These are phyloP conservation scores for Hypoxylon trugodes DNA, from an alignment of 495 filamentous ascomycete species.

Conservation along the genomic window DNA sequence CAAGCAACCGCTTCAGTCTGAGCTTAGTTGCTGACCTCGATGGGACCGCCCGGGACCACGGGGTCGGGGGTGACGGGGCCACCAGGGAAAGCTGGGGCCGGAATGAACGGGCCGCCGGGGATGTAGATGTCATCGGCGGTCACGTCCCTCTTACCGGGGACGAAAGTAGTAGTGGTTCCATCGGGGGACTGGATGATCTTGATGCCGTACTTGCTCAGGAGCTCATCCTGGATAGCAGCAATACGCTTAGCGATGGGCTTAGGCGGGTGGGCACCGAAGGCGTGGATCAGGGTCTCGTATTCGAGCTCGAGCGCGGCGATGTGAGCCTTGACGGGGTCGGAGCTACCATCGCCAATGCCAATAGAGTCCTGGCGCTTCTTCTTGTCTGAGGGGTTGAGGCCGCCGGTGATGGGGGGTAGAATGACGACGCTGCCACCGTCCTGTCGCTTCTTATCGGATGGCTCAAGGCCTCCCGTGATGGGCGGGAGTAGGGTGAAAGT, in stretches of 20 bases:
- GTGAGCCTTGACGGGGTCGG: constrained; percentile 32
- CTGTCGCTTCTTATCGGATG: constrained; percentile 45
- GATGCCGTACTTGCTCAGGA: constrained; percentile 51
- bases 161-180: constrained; percentile 49
- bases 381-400: constrained; percentile 41
- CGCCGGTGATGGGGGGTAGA: constrained; percentile 41
- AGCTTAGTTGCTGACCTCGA: constrained; percentile 35
- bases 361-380: constrained; percentile 39
- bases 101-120: constrained; percentile 41
- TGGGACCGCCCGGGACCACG: constrained; percentile 41
- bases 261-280: constrained; percentile 34
- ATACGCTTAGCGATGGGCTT: constrained; percentile 39
- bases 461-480: constrained; percentile 54
- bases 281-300: constrained; percentile 37
- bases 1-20: background rate
- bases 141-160: constrained; percentile 46
- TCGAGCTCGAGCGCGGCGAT: constrained; percentile 43
- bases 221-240: constrained; percentile 41
- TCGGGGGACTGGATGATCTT: constrained; percentile 48
- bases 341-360: constrained; percentile 25
- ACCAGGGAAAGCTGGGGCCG: constrained; percentile 34
- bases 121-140: constrained; percentile 31
- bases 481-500: constrained; percentile 40
- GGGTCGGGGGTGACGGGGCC: constrained; percentile 44
- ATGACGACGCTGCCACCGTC: constrained; percentile 56